Base-by-base conservation (phyloP, 2,329 filamentous ascomycete genomes). In the Teratosphaeria zuluensis region DNA sequence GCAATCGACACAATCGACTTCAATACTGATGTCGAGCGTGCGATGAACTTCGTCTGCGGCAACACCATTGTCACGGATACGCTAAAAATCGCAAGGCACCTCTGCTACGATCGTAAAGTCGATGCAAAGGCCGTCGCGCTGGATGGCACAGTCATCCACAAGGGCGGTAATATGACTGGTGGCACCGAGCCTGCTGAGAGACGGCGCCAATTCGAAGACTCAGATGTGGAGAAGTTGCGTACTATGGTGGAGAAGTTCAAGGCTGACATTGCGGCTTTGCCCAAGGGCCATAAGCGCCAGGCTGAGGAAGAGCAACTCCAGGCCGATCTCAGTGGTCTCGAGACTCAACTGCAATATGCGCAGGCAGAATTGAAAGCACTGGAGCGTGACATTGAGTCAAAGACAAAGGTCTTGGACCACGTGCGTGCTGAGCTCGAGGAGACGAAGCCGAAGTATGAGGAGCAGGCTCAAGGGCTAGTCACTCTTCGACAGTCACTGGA, bases 1-100 rank as follows among this genome's bases (percentile, higher is more conserved):
- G 95, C 92, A 0, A 95, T 99, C 63, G 94, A 99, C 72, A 95
- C 91, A 0, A 92, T 99, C 66, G 91, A 96, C 69, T 99, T 94
- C 69, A 94, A 97, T 67, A 82, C 87, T 2, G 84, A 87, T 1
- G 83, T 96, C 55, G 90, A 96, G 71, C 87, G 94, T 64, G 95
- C 92, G 35, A 95, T 99, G 78, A 89, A 87, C 24, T 96, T 95
- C 71, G 92, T 92, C 30, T 99, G 94, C 67, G 92, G 92, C 35
- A 95, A 91, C 74, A 91, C 92, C 4, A 89, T 99, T 63, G 90
- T 99, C 4, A 97, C 92, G 69, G 94, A 99, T 73, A 89, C 84
- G 57, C 79, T 96, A 38, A 83, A 87, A 3, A 86, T 94, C 57
- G 94, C 94, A 31, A 95, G 95, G 72, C 83, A 92, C 59, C 86